phyloP scores from a whole-genome alignment of 352 stramenopile genomes.

The Globisporangium solare region DNA sequence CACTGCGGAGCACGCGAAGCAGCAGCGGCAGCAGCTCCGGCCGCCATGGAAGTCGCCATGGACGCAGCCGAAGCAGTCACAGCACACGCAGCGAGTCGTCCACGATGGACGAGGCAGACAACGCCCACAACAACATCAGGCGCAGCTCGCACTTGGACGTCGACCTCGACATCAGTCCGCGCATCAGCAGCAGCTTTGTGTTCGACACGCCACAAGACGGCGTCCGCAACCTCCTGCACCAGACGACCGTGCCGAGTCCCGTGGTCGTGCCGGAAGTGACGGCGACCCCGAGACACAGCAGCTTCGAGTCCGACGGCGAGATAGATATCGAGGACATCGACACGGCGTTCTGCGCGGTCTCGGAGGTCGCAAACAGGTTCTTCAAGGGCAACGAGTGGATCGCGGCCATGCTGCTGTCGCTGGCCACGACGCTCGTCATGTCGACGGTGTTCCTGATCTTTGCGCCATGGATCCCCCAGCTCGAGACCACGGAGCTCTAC shows the following conservation, averaged over 20 bases:
- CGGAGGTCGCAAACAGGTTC: slow-evolving; percentile 26
- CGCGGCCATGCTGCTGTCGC: slow-evolving; percentile 31
- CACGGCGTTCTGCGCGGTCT: slow-evolving; percentile 25
- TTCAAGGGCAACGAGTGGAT: slow-evolving; percentile 49
- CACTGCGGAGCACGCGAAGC: neutral
- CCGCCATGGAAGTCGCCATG: neutral
- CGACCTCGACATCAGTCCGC: slow-evolving; percentile 25
- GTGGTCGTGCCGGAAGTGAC: slow-evolving; percentile 6
- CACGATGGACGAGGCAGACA: too few relatives aligned
- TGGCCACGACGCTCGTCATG: slow-evolving; percentile 23
- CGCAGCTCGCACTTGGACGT: slow-evolving; percentile 1
- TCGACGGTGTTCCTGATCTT: slow-evolving; percentile 35
- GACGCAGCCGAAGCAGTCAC: slow-evolving; percentile 7
- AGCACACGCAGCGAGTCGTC: slow-evolving; percentile 30
- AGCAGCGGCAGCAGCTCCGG: neutral
- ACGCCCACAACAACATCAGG: neutral
- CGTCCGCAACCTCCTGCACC: slow-evolving; percentile 13
- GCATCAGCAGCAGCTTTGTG: slow-evolving; percentile 10
- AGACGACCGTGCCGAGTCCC: neutral
- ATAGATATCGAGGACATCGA: slow-evolving; percentile 17
- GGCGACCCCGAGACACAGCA: neutral
- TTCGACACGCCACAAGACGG: neutral
- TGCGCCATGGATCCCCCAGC: slow-evolving; percentile 35
- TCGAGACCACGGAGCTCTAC: slow-evolving; percentile 52
- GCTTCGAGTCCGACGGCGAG: slow-evolving; percentile 12